These are phyloP conservation scores for Xerocomus spinulosus DNA, from an alignment of 768 basidiomycete species.

Conservation along the genomic window DNA sequence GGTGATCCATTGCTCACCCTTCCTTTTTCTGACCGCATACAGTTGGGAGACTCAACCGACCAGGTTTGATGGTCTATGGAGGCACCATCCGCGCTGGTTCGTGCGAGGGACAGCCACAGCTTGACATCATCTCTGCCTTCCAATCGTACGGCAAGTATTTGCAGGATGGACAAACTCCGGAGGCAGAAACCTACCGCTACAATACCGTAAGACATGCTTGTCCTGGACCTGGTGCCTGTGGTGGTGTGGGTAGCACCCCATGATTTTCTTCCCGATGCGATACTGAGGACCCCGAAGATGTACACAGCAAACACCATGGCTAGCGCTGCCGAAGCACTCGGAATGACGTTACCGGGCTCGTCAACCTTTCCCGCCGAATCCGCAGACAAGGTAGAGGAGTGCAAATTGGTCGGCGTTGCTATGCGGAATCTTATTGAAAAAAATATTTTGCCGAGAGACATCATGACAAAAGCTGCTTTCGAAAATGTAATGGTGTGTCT, in stretches of 20 bases:
- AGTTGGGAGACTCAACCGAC: slow-evolving; percentile 95
- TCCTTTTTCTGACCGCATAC: slow-evolving; percentile 10
- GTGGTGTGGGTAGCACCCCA: slow-evolving; percentile 65
- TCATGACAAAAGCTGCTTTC: slow-evolving; percentile 95
- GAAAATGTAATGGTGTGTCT: slow-evolving; percentile 90
- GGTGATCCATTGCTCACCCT: slow-evolving; percentile 31
- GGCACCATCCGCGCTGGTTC: slow-evolving; percentile 92
- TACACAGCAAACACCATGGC: slow-evolving; percentile 99
- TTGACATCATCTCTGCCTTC: slow-evolving; percentile 97
- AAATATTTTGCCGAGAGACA: slow-evolving; percentile 89
- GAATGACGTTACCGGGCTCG: slow-evolving; percentile 96
- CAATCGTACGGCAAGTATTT: slow-evolving; percentile 96
- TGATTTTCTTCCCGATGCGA: neutral
- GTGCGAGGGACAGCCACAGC: slow-evolving; percentile 79
- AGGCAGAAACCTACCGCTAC: slow-evolving; percentile 80
- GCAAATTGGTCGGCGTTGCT: slow-evolving; percentile 69
- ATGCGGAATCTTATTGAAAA: slow-evolving; percentile 87
- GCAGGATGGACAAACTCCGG: slow-evolving; percentile 78
- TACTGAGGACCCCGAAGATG: slow-evolving; percentile 54
- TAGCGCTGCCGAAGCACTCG: slow-evolving; percentile 88
- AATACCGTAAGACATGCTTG: slow-evolving; percentile 90
- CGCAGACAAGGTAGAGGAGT: slow-evolving; percentile 82
- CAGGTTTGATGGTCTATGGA: slow-evolving; percentile 96
- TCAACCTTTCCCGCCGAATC: slow-evolving; percentile 95
- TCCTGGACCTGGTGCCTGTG: slow-evolving; percentile 97